Percentiles rank a stretch among this genome's conserved stretches.
Conservation (phyloP, 202 grass and related monocot genomes). For the Panicum virgatum region DNA sequence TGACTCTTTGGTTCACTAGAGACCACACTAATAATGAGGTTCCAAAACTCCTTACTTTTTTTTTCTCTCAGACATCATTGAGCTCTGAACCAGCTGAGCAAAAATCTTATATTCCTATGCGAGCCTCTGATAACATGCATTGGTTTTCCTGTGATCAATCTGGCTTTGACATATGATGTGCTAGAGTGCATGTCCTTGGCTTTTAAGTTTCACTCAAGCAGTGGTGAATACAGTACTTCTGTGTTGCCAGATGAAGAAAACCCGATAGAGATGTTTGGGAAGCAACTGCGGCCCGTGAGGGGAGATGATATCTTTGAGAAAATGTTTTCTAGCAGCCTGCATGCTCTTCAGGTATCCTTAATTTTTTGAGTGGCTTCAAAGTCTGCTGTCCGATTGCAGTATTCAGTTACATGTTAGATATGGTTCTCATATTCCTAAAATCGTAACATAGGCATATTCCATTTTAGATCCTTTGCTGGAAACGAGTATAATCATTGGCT, state of each 20-base stretch:
- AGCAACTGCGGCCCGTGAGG: conserved; percentile 55
- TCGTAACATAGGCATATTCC: background rate
- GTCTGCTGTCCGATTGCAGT: background rate
- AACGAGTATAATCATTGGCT: background rate
- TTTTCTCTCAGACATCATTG: conserved; percentile 58
- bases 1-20: conserved; percentile 91
- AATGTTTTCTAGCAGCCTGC: conserved; percentile 76
- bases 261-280: conserved; percentile 59
- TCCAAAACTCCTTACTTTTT: conserved; percentile 78
- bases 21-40: conserved; percentile 73
- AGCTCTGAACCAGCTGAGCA: conserved; percentile 36
- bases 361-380: conserved; percentile 20
- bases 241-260: conserved; percentile 40
- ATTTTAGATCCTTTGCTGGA: background rate
- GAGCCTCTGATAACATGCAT: too few relatives aligned
- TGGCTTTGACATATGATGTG: conserved; percentile 81
- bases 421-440: background rate
- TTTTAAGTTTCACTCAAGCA: conserved; percentile 46
- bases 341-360: conserved; percentile 86
- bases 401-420: too few relatives aligned
- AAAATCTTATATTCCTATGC: conserved; percentile 57
- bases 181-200: conserved; percentile 59
- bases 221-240: background rate
- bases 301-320: conserved; percentile 57
- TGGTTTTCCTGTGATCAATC: conserved; percentile 66